A percentile compares a stretch with the other conserved stretches of the same genome.
Evolutionary conservation across 2,329 filamentous ascomycete genomes (phyloP).

Genomic region (Rhinocladiella mackenziei): DNA sequence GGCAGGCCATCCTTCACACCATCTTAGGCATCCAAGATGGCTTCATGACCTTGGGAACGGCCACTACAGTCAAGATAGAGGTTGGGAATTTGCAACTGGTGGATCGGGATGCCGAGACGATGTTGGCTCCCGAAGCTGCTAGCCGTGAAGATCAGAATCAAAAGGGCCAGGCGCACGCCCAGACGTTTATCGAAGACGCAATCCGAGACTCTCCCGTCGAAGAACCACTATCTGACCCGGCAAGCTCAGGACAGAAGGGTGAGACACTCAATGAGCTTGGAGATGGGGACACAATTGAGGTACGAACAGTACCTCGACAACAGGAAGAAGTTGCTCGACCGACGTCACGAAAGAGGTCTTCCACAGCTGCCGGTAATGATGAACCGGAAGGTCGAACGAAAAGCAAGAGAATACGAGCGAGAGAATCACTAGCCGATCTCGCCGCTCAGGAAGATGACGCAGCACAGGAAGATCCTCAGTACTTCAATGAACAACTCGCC

Average conservation of each 20-base stretch:
- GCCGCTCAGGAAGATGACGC: constrained; percentile 45
- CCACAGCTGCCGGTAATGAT: constrained; percentile 56
- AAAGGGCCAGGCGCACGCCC: too few relatives aligned
- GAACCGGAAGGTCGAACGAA: constrained; percentile 55
- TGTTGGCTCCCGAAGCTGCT: not conserved
- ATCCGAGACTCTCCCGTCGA: too few relatives aligned
- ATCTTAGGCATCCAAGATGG: constrained; percentile 42
- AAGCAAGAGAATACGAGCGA: constrained; percentile 58
- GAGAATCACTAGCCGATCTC: constrained; percentile 53
- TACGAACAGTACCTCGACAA: too few relatives aligned
- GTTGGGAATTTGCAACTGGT: constrained; percentile 37
- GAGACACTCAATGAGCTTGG: not conserved
- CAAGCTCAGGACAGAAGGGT: too few relatives aligned
- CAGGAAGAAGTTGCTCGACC: constrained; percentile 28
- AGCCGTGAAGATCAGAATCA: not conserved
- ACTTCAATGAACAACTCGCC: constrained; percentile 54
- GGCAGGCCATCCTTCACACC: constrained; percentile 46
- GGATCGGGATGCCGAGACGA: constrained; percentile 13
- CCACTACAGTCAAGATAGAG: constrained; percentile 40
- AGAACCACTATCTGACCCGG: not conserved
- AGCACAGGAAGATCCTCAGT: constrained; percentile 50
- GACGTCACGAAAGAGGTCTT: constrained; percentile 55
- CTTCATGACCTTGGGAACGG: constrained; percentile 31
- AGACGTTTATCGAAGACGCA: too few relatives aligned
- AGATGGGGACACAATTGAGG: constrained; percentile 3